Conservation (phyloP, 2,329 filamentous ascomycete genomes). For the Colletotrichum salicis region DNA sequence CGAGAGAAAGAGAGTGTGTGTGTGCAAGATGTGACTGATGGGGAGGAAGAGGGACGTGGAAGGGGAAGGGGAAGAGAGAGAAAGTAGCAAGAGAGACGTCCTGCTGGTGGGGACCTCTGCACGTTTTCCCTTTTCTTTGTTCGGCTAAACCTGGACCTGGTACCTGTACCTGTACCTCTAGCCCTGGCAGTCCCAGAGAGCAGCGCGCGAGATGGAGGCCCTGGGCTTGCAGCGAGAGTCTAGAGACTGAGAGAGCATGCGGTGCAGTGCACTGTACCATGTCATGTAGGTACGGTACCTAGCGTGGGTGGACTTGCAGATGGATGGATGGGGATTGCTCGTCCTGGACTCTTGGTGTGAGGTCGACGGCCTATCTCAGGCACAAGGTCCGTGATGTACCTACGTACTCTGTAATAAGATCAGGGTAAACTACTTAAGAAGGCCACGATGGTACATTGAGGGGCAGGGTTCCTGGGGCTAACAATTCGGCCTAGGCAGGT, state of each 20-base stretch:
- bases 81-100: slow-evolving; percentile 3
- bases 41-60: background rate
- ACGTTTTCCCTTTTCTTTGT: slow-evolving; percentile 35
- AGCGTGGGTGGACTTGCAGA: slow-evolving; percentile 18
- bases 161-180: background rate
- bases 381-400: background rate
- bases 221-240: background rate
- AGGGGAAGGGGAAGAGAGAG: slow-evolving; percentile 4
- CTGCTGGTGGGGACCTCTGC: slow-evolving; percentile 18
- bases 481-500: background rate
- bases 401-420: slow-evolving; percentile 10
- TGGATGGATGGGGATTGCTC: background rate
- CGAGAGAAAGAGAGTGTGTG: background rate
- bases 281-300: slow-evolving; percentile 18
- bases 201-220: background rate
- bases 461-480: background rate
- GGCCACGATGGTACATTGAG: background rate
- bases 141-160: slow-evolving; percentile 13
- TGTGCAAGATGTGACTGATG: background rate
- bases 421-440: slow-evolving; percentile 5
- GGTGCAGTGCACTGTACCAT: background rate
- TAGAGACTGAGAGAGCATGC: background rate
- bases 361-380: background rate
- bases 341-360: background rate
- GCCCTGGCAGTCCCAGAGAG: too few relatives aligned